These are phyloP conservation scores for Chalciporus sphaerocephalus DNA, from an alignment of 768 basidiomycete genomes.

Conservation along the genomic window DNA sequence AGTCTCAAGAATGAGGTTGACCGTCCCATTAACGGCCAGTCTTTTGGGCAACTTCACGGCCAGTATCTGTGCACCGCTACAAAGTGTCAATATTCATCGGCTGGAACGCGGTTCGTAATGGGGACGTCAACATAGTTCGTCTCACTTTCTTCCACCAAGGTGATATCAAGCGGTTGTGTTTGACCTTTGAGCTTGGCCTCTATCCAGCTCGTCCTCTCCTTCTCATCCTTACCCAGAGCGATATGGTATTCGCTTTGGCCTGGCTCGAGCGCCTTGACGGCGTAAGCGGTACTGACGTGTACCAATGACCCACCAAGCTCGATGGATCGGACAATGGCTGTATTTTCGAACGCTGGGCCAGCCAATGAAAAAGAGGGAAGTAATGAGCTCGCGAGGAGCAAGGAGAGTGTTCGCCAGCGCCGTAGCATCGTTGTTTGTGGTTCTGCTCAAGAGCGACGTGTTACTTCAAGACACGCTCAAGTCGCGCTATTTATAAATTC, in stretches of 20 bases:
- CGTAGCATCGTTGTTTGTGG: slow-evolving; percentile 40
- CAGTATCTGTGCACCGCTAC: slow-evolving; percentile 46
- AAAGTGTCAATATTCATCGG: slow-evolving; percentile 22
- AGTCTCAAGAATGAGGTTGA: slow-evolving; percentile 76
- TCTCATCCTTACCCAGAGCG: slow-evolving; percentile 60
- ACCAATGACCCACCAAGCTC: slow-evolving; percentile 89
- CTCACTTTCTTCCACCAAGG: slow-evolving; percentile 45
- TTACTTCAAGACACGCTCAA: background rate
- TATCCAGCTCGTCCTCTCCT: slow-evolving; percentile 66
- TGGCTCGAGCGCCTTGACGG: slow-evolving; percentile 66
- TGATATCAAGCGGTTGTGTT: slow-evolving; percentile 45
- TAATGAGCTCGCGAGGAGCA: slow-evolving; percentile 42
- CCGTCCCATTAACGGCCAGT: slow-evolving; percentile 52
- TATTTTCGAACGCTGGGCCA: slow-evolving; percentile 73
- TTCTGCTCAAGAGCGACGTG: slow-evolving; percentile 22
- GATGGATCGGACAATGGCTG: slow-evolving; percentile 80
- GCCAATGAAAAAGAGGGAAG: slow-evolving; percentile 38
- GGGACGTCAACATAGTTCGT: slow-evolving; percentile 43
- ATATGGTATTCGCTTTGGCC: slow-evolving; percentile 62
- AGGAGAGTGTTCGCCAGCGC: slow-evolving; percentile 43
- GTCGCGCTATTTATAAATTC: slow-evolving; percentile 15
- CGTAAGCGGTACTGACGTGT: slow-evolving; percentile 85
- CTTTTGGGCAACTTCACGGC: slow-evolving; percentile 61
- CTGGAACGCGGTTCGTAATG: background rate
- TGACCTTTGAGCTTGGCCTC: slow-evolving; percentile 80